Conservation (phyloP, 257 asterid species). For the Fraxinus excelsior region DNA sequence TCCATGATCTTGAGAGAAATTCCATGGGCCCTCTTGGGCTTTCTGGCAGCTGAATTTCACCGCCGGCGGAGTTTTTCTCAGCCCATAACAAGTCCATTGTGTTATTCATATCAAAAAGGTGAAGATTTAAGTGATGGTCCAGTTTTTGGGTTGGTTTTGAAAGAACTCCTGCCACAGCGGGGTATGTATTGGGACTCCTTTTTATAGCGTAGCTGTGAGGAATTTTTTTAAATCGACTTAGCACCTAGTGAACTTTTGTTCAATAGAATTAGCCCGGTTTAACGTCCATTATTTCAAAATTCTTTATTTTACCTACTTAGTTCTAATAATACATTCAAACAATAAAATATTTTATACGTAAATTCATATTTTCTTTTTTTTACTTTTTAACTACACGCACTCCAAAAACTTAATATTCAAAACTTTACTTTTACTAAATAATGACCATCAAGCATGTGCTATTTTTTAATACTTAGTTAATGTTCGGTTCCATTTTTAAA, state of each 20-base stretch:
- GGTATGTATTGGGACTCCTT: neutral
- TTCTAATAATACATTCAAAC: too few species aligned
- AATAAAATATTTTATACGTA: too few species aligned
- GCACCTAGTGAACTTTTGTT: conserved; percentile 35
- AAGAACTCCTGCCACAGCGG: neutral
- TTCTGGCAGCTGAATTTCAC: conserved; percentile 76
- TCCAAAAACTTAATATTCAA: too few species aligned
- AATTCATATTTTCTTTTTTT: too few species aligned
- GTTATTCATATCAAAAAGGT: conserved; percentile 8
- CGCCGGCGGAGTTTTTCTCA: conserved; percentile 53
- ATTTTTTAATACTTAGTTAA: too few species aligned
- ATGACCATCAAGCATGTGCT: too few species aligned
- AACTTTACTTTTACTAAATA: too few species aligned
- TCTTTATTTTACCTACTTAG: too few species aligned
- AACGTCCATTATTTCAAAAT: too few species aligned
- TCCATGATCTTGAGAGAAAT: conserved; percentile 93
- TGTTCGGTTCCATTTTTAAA: too few species aligned
- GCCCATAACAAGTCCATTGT: conserved; percentile 70
- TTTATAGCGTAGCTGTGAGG: neutral
- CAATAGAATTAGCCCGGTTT: conserved; percentile 14
- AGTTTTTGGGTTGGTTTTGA: neutral
- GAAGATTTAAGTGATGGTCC: neutral
- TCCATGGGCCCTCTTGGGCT: conserved; percentile 98
- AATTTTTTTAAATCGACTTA: conserved; percentile 23
- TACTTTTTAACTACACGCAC: too few species aligned